Base-by-base conservation (phyloP, 2,329 filamentous ascomycete species). In the Calonectria pseudoreteaudii region DNA sequence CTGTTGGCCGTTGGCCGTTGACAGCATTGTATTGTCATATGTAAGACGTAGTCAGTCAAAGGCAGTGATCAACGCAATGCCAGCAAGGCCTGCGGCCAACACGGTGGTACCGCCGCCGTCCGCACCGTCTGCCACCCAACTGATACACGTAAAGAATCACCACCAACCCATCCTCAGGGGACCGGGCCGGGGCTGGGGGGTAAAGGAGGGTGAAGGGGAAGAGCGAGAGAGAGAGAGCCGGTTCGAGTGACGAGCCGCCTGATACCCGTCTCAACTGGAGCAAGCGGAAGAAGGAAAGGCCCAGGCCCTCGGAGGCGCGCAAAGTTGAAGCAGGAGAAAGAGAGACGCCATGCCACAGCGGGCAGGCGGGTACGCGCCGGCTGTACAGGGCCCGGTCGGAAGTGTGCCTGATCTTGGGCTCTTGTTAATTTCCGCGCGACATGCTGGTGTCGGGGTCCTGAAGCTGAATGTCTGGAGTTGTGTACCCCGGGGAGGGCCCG, bases 341-440 rank as follows among this genome's bases (percentile, higher is more conserved):
- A 60, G 28, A 53, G 52, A n/a, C 60, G 34, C 53, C 44, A 66
- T 62, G 64, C 56, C 47, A 34, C 26, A 20, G 50, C 31, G 49
- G 64, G 58, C 50, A 69, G 71, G 52, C 30, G 52, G 52, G 41
- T 60, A 69, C 49, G 52, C 70, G 64, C 70, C 65, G 50, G 34
- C n/a, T n/a, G 36, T 23, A 49, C 50, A 58, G 67, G 67, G 66
- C 66, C 58, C 31, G 50, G 62, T 74, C 56, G 73, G 70, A 30
- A 68, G 70, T 53, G 64, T 75, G 73, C 71, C 73, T 75, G 73
- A 73, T 56, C 64, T 69, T 49, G 62, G 62, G 70, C 49, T 60
- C 23, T 58, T 68, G 71, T 67, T 71, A 73, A 75, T 75, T 75
- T 75, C 73, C 70, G 67, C 71, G 67, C 70, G 58, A 72, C 67